Evolutionary conservation across 208 protist genomes (phyloP).

Genomic region (Perkinsela sp.): DNA sequence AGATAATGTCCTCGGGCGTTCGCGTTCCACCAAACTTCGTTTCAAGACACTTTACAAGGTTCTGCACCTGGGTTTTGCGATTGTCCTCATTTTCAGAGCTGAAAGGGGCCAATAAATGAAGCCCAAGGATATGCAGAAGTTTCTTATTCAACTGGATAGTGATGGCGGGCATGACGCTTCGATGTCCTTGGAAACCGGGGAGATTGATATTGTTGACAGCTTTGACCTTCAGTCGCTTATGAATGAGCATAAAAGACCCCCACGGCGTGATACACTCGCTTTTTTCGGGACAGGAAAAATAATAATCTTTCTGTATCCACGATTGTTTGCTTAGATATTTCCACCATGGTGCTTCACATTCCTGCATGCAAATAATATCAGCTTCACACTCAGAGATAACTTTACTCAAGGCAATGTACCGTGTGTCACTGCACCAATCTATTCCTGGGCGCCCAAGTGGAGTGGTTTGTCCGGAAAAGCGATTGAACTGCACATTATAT

Average conservation of each 20-base stretch:
- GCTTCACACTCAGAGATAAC: slow-evolving; percentile 31
- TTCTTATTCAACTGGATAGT: slow-evolving; percentile 11
- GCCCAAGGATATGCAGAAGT: slow-evolving; percentile 15
- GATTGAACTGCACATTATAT: slow-evolving; percentile 69
- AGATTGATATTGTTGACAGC: slow-evolving; percentile 35
- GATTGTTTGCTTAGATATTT: slow-evolving; percentile 24
- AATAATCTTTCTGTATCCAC: slow-evolving; percentile 32
- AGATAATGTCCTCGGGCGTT: slow-evolving; percentile 14
- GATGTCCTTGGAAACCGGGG: slow-evolving; percentile 42
- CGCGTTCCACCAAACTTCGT: slow-evolving; percentile 6
- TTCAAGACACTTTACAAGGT: slow-evolving; percentile 17
- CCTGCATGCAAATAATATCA: slow-evolving; percentile 61
- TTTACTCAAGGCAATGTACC: slow-evolving; percentile 45
- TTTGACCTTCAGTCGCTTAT: slow-evolving; percentile 13
- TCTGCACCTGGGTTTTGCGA: slow-evolving; percentile 29
- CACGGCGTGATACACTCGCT: slow-evolving; percentile 30
- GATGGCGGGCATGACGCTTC: slow-evolving; percentile 44
- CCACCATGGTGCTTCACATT: slow-evolving; percentile 41
- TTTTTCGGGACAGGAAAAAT: slow-evolving; percentile 19
- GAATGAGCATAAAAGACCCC: slow-evolving; percentile 43
- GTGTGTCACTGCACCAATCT: slow-evolving; percentile 52
- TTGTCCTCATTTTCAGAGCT: slow-evolving; percentile 26
- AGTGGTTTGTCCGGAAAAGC: slow-evolving; percentile 51
- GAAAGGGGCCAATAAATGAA: slow-evolving; percentile 48
- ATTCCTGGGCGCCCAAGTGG: slow-evolving; percentile 62